Percentiles rank a stretch among this genome's conserved stretches.
Evolutionary conservation across 495 filamentous ascomycete species (phyloP).

Genomic region (Tuber melanosporum): DNA sequence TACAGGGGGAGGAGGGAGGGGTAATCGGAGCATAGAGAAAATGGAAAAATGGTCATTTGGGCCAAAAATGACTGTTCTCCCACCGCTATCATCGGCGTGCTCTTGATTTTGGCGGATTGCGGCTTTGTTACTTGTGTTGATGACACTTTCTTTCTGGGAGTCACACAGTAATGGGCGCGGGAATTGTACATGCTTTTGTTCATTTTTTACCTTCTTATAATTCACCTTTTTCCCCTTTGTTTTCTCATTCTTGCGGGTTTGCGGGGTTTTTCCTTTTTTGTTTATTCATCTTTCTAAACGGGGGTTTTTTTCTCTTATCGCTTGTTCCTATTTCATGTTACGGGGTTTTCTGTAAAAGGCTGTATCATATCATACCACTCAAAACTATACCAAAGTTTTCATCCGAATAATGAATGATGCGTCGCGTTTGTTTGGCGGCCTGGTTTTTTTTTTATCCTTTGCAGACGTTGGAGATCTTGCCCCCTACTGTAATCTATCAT

Average conservation of each 20-base stretch:
- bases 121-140: not conserved
- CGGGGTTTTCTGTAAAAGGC: not conserved
- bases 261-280: slow-evolving; percentile 22
- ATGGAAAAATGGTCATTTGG: not conserved
- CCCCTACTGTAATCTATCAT: not conserved
- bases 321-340: slow-evolving; percentile 11
- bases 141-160: not conserved
- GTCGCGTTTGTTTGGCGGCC: not conserved
- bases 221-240: not conserved
- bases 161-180: not conserved
- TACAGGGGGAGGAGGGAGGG: not conserved
- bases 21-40: not conserved
- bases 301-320: slow-evolving; percentile 19
- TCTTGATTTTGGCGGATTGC: not conserved
- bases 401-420: not conserved
- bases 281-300: slow-evolving; percentile 5
- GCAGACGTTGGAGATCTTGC: not conserved
- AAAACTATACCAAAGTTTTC: not conserved
- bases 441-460: not conserved
- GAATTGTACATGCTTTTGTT: slow-evolving; percentile 4
- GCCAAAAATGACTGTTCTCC: not conserved
- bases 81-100: not conserved
- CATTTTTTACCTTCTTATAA: not conserved
- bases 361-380: not conserved
- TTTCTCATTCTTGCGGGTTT: slow-evolving; percentile 6